These are phyloP conservation scores for Zhuliangozyma parablackwelliae DNA, from an alignment of 1,139 yeast species.

Conservation along the genomic window DNA sequence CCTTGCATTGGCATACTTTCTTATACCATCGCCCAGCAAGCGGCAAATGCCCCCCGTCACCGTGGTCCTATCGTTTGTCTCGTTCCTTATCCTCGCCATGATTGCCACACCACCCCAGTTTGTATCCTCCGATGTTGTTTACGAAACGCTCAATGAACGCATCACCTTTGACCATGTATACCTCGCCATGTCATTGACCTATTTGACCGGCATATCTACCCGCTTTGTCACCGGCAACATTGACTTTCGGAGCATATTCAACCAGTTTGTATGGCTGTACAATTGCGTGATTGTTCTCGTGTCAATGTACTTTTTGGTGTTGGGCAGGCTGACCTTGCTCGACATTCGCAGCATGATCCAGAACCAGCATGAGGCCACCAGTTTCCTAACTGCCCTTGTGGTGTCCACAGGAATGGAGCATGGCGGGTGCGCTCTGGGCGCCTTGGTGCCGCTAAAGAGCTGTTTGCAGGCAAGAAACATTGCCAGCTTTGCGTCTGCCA, in stretches of 20 bases:
- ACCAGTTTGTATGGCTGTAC: slow-evolving; percentile 22
- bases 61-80: slow-evolving; percentile 2
- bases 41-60: too few species aligned
- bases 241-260: slow-evolving; percentile 4
- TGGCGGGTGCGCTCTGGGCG: too few species aligned
- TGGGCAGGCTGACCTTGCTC: slow-evolving; percentile 20
- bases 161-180: slow-evolving; percentile 2
- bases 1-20: neutral
- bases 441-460: too few species aligned
- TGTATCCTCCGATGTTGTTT: neutral
- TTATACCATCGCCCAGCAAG: neutral
- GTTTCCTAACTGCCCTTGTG: neutral
- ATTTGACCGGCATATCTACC: neutral
- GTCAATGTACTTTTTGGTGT: slow-evolving; percentile 12
- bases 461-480: too few species aligned
- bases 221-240: neutral
- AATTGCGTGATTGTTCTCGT: slow-evolving; percentile 15
- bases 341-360: slow-evolving; percentile 12
- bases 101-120: slow-evolving; percentile 3
- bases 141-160: neutral
- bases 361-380: neutral
- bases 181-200: slow-evolving; percentile 2
- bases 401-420: too few species aligned
- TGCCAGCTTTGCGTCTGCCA: neutral
- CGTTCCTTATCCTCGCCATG: slow-evolving; percentile 1